Conservation (phyloP, 306 rosid genomes). For the Dalbergia oliveri region DNA sequence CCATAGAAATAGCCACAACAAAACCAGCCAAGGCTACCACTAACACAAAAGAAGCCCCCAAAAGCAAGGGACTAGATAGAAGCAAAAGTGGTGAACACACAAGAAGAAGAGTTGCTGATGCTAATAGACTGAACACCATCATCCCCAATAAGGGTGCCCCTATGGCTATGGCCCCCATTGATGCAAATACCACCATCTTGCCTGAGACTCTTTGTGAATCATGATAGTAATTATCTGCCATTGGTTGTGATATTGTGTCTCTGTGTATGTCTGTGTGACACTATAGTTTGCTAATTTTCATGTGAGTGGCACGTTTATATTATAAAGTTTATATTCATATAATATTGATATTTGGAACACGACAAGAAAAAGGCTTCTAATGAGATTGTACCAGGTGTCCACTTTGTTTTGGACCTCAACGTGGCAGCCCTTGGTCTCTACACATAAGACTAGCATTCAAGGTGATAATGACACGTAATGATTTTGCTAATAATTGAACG, state of each 20-base stretch:
- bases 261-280: neutral
- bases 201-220: neutral
- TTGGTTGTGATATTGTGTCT: neutral
- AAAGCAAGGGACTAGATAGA: constrained; percentile 40
- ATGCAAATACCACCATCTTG: neutral
- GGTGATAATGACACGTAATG: neutral
- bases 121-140: constrained; percentile 49
- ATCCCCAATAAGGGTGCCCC: constrained; percentile 42
- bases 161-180: constrained; percentile 24
- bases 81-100: constrained; percentile 42
- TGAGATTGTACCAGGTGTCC: neutral
- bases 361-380: too few relatives aligned
- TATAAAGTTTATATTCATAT: too few relatives aligned
- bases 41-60: constrained; percentile 20
- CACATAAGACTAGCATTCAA: neutral
- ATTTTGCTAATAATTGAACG: neutral
- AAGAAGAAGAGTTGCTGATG: constrained; percentile 36
- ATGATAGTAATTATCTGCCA: neutral
- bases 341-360: neutral
- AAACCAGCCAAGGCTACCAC: constrained; percentile 11
- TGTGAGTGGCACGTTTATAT: neutral
- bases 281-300: neutral
- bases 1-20: constrained; percentile 38
- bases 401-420: neutral
- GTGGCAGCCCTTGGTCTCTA: neutral